Percentiles rank a stretch among this genome's conserved stretches.
Evolutionary conservation across 345 rosid genomes (phyloP).

Genomic region (Pistacia integerrima): DNA sequence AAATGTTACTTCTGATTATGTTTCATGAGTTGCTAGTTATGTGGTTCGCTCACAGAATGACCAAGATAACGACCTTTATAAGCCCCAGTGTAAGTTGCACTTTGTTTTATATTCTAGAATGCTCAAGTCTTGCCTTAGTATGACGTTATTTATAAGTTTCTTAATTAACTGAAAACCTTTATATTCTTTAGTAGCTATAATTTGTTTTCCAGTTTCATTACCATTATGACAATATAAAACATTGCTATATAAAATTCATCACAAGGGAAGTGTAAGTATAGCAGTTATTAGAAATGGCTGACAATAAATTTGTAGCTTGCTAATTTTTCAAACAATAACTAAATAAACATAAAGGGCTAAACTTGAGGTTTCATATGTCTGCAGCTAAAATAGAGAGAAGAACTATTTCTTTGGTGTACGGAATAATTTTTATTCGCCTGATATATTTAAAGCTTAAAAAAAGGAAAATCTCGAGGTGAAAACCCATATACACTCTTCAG

Average conservation of each 20-base stretch:
- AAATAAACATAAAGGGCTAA: too few relatives aligned
- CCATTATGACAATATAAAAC: not conserved
- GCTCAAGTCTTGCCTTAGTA: not conserved
- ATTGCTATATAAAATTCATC: not conserved
- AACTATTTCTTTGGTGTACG: not conserved
- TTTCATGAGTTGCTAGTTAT: not conserved
- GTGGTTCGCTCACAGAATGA: not conserved
- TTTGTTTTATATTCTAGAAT: not conserved
- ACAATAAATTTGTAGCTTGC: too few relatives aligned
- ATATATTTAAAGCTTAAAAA: not conserved
- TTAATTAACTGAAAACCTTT: not conserved
- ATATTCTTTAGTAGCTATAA: not conserved
- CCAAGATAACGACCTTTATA: not conserved
- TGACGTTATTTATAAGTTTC: not conserved
- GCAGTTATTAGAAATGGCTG: too few relatives aligned
- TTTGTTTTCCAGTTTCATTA: not conserved
- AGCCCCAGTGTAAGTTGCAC: not conserved
- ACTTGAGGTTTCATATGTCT: too few relatives aligned
- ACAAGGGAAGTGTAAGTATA: not conserved
- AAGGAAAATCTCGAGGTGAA: not conserved
- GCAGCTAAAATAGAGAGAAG: not conserved
- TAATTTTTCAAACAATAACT: too few relatives aligned
- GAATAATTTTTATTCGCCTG: too few relatives aligned
- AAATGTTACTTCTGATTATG: not conserved
- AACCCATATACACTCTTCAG: not conserved